A percentile compares a stretch with the other conserved stretches of the same genome.
Conservation (phyloP, 2,329 filamentous ascomycete species). For the Aspergillus eucalypticola region DNA sequence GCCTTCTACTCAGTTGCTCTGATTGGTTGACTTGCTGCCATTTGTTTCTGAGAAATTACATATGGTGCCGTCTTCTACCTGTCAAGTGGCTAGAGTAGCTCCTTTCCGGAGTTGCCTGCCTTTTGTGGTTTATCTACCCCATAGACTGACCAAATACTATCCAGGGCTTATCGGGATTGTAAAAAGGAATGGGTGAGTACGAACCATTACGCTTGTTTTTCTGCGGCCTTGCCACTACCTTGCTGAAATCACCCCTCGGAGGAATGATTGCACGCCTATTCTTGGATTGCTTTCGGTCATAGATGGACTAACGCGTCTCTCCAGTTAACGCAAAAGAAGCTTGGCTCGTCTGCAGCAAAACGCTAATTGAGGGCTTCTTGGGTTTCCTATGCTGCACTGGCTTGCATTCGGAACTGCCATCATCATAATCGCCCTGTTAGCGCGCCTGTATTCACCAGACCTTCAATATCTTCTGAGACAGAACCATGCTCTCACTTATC, state of each 20-base stretch:
- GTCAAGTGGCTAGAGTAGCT: background rate
- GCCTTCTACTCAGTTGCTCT: background rate
- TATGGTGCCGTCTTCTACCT: background rate
- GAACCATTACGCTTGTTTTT: background rate
- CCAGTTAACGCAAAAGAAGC: constrained; percentile 36
- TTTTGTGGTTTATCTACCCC: background rate
- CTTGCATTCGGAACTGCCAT: background rate
- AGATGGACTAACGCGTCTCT: constrained; percentile 8
- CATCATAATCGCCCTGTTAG: background rate
- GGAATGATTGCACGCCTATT: background rate
- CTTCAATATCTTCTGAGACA: background rate
- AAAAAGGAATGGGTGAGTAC: constrained; percentile 88
- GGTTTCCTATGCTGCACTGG: background rate
- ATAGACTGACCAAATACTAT: constrained; percentile 8
- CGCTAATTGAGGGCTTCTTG: background rate
- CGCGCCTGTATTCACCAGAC: background rate
- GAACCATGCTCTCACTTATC: background rate
- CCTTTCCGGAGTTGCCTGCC: background rate
- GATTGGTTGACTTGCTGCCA: background rate
- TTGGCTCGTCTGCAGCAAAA: constrained; percentile 10
- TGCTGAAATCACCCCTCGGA: background rate
- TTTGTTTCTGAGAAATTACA: background rate
- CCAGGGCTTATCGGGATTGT: constrained; percentile 86
- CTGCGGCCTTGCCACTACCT: background rate
- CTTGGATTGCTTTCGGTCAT: background rate